Percentiles rank a stretch among this genome's conserved stretches.
Evolutionary conservation across 768 basidiomycete species (phyloP).

Genomic region (Boletus pseudopeckii): DNA sequence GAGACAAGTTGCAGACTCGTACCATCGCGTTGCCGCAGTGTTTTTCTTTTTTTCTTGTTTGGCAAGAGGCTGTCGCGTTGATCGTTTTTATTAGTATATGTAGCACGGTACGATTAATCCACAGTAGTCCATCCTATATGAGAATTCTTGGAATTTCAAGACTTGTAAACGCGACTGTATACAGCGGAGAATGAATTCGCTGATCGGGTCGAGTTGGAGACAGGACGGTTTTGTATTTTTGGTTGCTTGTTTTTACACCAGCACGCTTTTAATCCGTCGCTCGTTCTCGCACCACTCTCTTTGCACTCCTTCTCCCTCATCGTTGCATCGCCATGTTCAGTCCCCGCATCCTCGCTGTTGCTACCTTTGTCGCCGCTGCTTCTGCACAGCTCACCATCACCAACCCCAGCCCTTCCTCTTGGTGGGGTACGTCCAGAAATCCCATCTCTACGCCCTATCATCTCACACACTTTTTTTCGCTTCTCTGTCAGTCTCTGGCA

Average conservation of each 20-base stretch:
- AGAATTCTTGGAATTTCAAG: too few relatives aligned
- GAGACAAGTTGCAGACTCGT: not conserved
- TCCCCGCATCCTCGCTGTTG: slow-evolving; percentile 33
- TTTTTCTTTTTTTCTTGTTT: slow-evolving; percentile 10
- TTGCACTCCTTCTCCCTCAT: slow-evolving; percentile 10
- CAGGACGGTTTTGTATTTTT: slow-evolving; percentile 5
- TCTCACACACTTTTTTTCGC: not conserved
- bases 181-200: slow-evolving; percentile 26
- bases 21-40: not conserved
- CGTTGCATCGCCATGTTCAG: slow-evolving; percentile 29
- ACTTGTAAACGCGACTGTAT: not conserved
- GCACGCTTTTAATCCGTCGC: slow-evolving; percentile 13
- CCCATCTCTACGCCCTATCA: not conserved
- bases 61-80: slow-evolving; percentile 4
- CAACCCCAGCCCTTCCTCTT: slow-evolving; percentile 42
- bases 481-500: slow-evolving; percentile 45
- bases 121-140: slow-evolving; percentile 2
- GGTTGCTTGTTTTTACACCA: slow-evolving; percentile 5
- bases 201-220: not conserved
- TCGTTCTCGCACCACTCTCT: slow-evolving; percentile 23
- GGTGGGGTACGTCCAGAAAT: slow-evolving; percentile 55
- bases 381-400: slow-evolving; percentile 41
- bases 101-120: not conserved
- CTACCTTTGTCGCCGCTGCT: slow-evolving; percentile 38
- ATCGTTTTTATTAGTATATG: slow-evolving; percentile 2